Evolutionary conservation across 345 rosid genomes (phyloP).

Genomic region (Psidium guajava): DNA sequence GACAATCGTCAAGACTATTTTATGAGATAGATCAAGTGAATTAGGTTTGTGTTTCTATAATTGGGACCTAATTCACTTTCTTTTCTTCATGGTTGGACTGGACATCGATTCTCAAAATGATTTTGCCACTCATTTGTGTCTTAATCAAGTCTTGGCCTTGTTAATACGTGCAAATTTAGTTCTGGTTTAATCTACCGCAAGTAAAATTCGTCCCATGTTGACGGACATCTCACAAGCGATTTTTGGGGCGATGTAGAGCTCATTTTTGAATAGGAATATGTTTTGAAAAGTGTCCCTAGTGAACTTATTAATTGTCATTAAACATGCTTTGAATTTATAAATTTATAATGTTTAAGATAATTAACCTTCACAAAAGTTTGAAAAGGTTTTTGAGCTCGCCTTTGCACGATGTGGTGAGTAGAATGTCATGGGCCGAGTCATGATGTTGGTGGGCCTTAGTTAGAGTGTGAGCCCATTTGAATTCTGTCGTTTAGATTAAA

Average conservation of each 20-base stretch:
- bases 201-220: not conserved
- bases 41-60: not conserved
- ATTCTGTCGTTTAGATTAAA: not conserved
- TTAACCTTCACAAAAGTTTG: not conserved
- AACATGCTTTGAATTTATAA: not conserved
- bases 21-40: not conserved
- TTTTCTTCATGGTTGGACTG: not conserved
- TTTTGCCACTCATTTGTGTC: not conserved
- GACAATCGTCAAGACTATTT: accelerated
- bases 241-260: not conserved
- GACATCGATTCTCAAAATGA: not conserved
- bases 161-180: not conserved
- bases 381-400: not conserved
- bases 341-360: not conserved
- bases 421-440: not conserved
- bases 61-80: not conserved
- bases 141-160: not conserved
- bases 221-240: not conserved
- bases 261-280: no score
- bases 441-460: not conserved
- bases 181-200: not conserved
- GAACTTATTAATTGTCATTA: no score
- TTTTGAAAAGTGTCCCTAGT: no score
- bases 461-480: not conserved
- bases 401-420: not conserved